phyloP scores from a whole-genome alignment of 2,329 filamentous ascomycete species.

The Eutypella sp. region DNA sequence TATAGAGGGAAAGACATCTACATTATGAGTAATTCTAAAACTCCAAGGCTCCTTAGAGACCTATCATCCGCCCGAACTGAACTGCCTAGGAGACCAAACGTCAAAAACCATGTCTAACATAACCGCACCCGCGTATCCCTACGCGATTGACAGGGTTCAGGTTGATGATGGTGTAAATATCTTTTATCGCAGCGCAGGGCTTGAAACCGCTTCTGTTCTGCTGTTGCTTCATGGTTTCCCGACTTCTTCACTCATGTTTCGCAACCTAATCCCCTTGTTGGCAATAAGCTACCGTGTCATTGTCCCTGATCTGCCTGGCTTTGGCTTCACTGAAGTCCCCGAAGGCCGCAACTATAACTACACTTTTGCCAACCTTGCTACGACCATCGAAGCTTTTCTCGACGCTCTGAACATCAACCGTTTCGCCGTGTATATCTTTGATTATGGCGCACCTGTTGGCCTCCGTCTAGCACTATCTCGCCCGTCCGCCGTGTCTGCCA shows the following conservation, averaged over 20 bases:
- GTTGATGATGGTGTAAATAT: constrained; percentile 33
- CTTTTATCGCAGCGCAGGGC: constrained; percentile 36
- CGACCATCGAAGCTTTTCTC: constrained; percentile 44
- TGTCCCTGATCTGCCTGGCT: constrained; percentile 56
- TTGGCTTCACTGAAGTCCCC: constrained; percentile 50
- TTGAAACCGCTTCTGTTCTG: constrained; percentile 27
- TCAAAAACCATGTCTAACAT: too few relatives aligned
- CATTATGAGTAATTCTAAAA: too few relatives aligned
- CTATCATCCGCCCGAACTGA: too few relatives aligned
- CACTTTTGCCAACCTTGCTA: constrained; percentile 48
- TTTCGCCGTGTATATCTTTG: constrained; percentile 56
- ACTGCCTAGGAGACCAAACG: too few relatives aligned
- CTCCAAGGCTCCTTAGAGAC: too few relatives aligned
- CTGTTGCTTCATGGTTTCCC: constrained; percentile 43
- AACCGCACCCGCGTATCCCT: not conserved
- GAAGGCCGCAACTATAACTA: constrained; percentile 39
- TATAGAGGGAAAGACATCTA: too few relatives aligned
- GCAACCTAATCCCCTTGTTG: constrained; percentile 39
- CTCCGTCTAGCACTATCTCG: constrained; percentile 47
- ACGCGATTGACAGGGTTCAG: constrained; percentile 13
- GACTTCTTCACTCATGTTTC: constrained; percentile 37
- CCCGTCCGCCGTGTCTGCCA: constrained; percentile 42
- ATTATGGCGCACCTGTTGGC: constrained; percentile 55
- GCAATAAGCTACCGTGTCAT: constrained; percentile 36
- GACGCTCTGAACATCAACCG: constrained; percentile 39